A percentile compares a stretch with the other conserved stretches of the same genome.
These are phyloP conservation scores for Nothophoma quercina DNA, from an alignment of 2,329 filamentous ascomycete species.

Conservation along the genomic window DNA sequence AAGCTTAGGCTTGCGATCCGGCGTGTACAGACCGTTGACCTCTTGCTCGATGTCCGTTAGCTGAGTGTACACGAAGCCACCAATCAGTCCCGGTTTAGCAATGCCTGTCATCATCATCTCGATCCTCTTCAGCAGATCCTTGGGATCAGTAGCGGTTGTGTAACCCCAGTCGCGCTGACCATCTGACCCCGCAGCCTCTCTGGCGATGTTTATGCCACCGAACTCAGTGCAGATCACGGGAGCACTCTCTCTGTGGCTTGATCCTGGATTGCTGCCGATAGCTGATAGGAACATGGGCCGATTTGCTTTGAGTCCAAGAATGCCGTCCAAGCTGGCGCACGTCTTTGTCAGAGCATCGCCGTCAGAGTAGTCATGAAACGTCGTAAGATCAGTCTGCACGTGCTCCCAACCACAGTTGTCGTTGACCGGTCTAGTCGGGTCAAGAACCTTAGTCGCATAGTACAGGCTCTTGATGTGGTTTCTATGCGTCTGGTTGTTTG, in stretches of 20 bases:
- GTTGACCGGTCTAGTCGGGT: slow-evolving; percentile 70
- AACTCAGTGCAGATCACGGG: slow-evolving; percentile 73
- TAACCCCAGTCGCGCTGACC: slow-evolving; percentile 68
- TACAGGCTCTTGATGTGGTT: slow-evolving; percentile 71
- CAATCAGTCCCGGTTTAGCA: slow-evolving; percentile 63
- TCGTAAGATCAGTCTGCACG: slow-evolving; percentile 68
- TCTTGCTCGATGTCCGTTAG: slow-evolving; percentile 71
- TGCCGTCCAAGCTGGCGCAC: slow-evolving; percentile 62
- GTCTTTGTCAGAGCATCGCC: slow-evolving; percentile 62
- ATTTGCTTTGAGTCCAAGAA: slow-evolving; percentile 62
- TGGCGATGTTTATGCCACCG: slow-evolving; percentile 71
- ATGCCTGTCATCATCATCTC: slow-evolving; percentile 67
- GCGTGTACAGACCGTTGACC: slow-evolving; percentile 71
- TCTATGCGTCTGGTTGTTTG: slow-evolving; percentile 64
- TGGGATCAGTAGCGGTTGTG: slow-evolving; percentile 67
- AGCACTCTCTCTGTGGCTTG: slow-evolving; percentile 61
- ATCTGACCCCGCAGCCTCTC: slow-evolving; percentile 50
- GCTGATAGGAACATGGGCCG: slow-evolving; percentile 64
- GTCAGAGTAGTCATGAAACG: slow-evolving; percentile 74
- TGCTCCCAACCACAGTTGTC: slow-evolving; percentile 79
- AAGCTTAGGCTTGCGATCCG: slow-evolving; percentile 66
- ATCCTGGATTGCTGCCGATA: slow-evolving; percentile 53
- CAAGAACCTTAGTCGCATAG: slow-evolving; percentile 69
- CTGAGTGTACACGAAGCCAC: slow-evolving; percentile 72
- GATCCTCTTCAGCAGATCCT: slow-evolving; percentile 66